Conservation (phyloP, 345 rosid species). For the Pelargonium nanum region DNA sequence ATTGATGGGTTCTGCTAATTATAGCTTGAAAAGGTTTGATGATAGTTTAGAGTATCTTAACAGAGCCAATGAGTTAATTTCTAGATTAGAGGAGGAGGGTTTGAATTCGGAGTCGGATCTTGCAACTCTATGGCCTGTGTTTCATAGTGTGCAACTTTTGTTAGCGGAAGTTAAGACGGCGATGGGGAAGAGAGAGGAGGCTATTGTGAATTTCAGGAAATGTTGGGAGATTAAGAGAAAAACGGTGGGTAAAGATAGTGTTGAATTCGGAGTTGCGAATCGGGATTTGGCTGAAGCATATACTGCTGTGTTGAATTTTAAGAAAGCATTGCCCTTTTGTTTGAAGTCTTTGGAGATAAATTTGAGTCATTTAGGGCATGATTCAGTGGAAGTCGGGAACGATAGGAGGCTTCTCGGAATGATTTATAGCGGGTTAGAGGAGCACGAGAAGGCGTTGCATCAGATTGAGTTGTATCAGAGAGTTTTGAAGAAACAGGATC, state of each 20-base stretch:
- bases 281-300: conserved; percentile 74
- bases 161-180: conserved; percentile 78
- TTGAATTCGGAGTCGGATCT: conserved; percentile 13
- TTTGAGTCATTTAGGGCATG: conserved; percentile 48
- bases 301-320: conserved; percentile 71
- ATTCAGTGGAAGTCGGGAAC: conserved; percentile 78
- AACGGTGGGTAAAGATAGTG: conserved; percentile 57
- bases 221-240: conserved; percentile 68
- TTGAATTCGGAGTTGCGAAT: conserved; percentile 68
- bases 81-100: conserved; percentile 46
- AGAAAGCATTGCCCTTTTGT: conserved; percentile 66
- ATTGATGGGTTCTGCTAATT: conserved; percentile 66
- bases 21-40: conserved; percentile 55
- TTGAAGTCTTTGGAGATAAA: conserved; percentile 74
- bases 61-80: conserved; percentile 59
- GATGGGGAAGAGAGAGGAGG: conserved; percentile 91
- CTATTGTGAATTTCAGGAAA: conserved; percentile 58
- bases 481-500: conserved; percentile 76
- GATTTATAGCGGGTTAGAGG: conserved; percentile 76
- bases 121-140: conserved; percentile 57
- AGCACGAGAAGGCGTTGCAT: conserved; percentile 77
- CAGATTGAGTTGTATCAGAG: conserved; percentile 68
- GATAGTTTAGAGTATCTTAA: conserved; percentile 73
- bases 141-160: conserved; percentile 70
- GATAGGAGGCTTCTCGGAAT: conserved; percentile 86